Conservation (phyloP, 306 rosid species). For the Pterocarpus macrocarpus region DNA sequence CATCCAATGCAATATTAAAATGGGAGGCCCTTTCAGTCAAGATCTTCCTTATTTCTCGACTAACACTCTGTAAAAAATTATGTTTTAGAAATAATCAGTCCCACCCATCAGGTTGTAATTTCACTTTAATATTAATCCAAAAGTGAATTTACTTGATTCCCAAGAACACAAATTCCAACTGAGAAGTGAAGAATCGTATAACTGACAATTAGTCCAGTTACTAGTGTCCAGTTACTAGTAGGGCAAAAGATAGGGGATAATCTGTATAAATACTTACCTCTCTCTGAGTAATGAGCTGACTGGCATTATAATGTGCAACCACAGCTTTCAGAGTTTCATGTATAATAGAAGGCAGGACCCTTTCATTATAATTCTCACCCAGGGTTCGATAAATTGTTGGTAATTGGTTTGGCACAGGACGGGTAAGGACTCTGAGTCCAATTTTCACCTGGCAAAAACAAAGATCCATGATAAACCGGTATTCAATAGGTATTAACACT, state of each 20-base stretch:
- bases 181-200: not conserved
- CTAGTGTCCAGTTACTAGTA: not conserved
- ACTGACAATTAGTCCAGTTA: not conserved
- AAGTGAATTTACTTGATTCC: slow-evolving; percentile 14
- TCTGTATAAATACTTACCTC: slow-evolving; percentile 61
- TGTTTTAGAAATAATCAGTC: slow-evolving; percentile 35
- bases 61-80: slow-evolving; percentile 63
- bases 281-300: slow-evolving; percentile 94
- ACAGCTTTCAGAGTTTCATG: slow-evolving; percentile 92
- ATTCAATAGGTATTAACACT: not conserved
- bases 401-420: slow-evolving; percentile 71
- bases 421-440: slow-evolving; percentile 87
- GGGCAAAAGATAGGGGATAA: not conserved
- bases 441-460: slow-evolving; percentile 68
- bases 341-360: slow-evolving; percentile 82
- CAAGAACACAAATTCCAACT: slow-evolving; percentile 9
- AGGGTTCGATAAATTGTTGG: slow-evolving; percentile 78
- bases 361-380: slow-evolving; percentile 76
- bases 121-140: not conserved
- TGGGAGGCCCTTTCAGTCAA: slow-evolving; percentile 80
- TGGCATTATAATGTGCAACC: slow-evolving; percentile 88
- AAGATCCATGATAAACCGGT: not conserved
- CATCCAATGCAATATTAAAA: slow-evolving; percentile 90
- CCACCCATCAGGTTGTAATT: not conserved
- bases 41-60: slow-evolving; percentile 82